These are phyloP conservation scores for Teratosphaeria zuluensis DNA, from an alignment of 2,329 filamentous ascomycete species.

Conservation along the genomic window DNA sequence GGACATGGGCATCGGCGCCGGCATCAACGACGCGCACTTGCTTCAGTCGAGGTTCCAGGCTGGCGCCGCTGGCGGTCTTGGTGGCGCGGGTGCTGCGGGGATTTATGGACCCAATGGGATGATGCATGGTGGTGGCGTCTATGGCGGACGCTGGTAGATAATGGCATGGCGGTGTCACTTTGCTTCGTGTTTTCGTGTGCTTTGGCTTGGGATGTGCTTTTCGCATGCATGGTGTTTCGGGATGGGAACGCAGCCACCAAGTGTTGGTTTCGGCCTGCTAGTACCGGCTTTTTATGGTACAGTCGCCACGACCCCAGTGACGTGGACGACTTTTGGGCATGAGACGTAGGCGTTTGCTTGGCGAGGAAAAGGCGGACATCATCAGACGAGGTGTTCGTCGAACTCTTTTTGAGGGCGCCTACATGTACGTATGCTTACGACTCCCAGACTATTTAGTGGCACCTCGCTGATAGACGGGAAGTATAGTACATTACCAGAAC, in stretches of 20 bases:
- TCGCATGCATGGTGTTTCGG: slow-evolving; percentile 8
- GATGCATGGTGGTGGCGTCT: slow-evolving; percentile 21
- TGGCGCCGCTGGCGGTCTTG: slow-evolving; percentile 3
- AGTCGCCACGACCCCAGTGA: background rate
- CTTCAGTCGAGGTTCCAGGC: slow-evolving; percentile 13
- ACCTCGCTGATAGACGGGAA: slow-evolving; percentile 25
- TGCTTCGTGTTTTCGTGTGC: slow-evolving; percentile 2
- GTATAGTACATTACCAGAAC: slow-evolving; percentile 15
- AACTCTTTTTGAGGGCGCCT: background rate
- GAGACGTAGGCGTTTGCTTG: background rate
- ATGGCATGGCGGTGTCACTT: background rate
- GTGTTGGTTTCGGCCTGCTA: slow-evolving; percentile 4
- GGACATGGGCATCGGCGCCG: slow-evolving; percentile 1
- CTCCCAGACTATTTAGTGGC: slow-evolving; percentile 11
- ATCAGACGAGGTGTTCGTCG: background rate
- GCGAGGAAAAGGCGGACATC: background rate
- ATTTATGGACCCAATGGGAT: slow-evolving; percentile 14
- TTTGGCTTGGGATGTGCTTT: slow-evolving; percentile 4
- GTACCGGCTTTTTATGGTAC: background rate
- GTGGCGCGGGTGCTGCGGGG: slow-evolving; percentile 5
- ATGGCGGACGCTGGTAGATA: slow-evolving; percentile 21
- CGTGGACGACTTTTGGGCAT: background rate
- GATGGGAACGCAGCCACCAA: slow-evolving; percentile 2
- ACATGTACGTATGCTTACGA: slow-evolving; percentile 25
- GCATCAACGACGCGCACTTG: slow-evolving; percentile 4